A percentile compares a stretch with the other conserved stretches of the same genome.
Evolutionary conservation across 352 stramenopile genomes (phyloP).

Genomic region (Phytophthora sp.): DNA sequence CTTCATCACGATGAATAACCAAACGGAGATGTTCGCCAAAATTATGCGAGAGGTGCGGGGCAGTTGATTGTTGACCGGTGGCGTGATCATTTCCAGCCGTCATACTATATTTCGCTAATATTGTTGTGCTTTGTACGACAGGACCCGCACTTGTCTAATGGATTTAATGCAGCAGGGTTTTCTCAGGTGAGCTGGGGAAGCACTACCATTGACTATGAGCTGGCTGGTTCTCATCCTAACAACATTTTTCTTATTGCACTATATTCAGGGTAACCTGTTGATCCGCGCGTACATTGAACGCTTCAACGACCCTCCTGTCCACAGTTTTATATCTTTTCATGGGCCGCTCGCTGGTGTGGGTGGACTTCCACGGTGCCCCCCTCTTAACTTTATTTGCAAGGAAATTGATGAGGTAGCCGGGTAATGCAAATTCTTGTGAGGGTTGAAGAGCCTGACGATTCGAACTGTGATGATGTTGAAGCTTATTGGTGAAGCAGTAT

Average conservation of each 20-base stretch:
- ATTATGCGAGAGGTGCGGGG: conserved; percentile 66
- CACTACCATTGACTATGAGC: background rate
- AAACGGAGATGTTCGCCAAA: conserved; percentile 91
- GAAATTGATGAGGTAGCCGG: conserved; percentile 78
- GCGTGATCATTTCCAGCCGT: too few species aligned
- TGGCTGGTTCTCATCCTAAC: background rate
- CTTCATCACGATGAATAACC: conserved; percentile 92
- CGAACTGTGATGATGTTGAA: conserved; percentile 33
- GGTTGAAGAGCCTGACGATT: conserved; percentile 12
- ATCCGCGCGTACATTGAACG: conserved; percentile 94
- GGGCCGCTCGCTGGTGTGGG: conserved; percentile 91
- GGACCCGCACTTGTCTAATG: conserved; percentile 80
- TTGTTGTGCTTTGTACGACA: conserved; percentile 23
- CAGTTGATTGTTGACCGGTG: background rate
- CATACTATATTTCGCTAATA: too few species aligned
- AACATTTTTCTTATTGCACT: conserved; percentile 1
- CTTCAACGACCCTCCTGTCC: conserved; percentile 92
- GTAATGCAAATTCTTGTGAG: background rate
- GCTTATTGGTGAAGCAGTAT: conserved; percentile 87
- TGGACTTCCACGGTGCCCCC: conserved; percentile 89
- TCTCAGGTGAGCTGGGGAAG: conserved; percentile 70
- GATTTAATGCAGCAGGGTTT: conserved; percentile 95
- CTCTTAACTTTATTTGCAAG: conserved; percentile 86
- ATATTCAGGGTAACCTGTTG: conserved; percentile 84
- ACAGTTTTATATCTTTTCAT: conserved; percentile 93